phyloP scores from a whole-genome alignment of 352 stramenopile species.

The Globisporangium cystogenes region DNA sequence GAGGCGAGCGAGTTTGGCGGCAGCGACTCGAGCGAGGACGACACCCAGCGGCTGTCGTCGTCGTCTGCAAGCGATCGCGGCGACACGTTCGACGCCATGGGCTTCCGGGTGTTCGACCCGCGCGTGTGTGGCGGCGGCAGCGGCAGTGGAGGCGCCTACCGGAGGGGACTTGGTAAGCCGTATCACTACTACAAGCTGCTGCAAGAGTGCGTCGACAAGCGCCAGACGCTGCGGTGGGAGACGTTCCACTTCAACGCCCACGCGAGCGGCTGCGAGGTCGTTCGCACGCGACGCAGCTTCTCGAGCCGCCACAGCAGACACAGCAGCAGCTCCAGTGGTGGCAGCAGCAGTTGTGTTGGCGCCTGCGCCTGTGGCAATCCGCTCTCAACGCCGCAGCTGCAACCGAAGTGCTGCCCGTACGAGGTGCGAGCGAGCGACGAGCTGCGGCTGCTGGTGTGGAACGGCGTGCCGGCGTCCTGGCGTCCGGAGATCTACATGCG shows the following conservation, averaged over 20 bases:
- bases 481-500: slow-evolving; percentile 38
- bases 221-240: slow-evolving; percentile 34
- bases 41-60: neutral
- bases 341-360: neutral
- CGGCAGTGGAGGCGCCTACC: slow-evolving; percentile 3
- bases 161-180: slow-evolving; percentile 10
- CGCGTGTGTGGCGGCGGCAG: slow-evolving; percentile 9
- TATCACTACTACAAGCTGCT: slow-evolving; percentile 50
- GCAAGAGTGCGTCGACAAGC: slow-evolving; percentile 26
- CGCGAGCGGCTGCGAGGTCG: neutral
- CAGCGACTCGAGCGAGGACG: neutral
- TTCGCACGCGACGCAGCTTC: neutral
- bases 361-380: neutral
- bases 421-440: neutral
- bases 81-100: slow-evolving; percentile 35
- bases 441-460: slow-evolving; percentile 36
- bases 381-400: neutral
- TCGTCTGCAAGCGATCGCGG: neutral
- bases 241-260: slow-evolving; percentile 8
- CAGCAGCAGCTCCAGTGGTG: neutral
- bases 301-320: neutral
- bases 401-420: slow-evolving; percentile 4
- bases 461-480: slow-evolving; percentile 36
- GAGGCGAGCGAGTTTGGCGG: neutral
- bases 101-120: slow-evolving; percentile 44